These are phyloP conservation scores for Curvularia hawaiiensis DNA, from an alignment of 2,329 filamentous ascomycete genomes.

Conservation along the genomic window DNA sequence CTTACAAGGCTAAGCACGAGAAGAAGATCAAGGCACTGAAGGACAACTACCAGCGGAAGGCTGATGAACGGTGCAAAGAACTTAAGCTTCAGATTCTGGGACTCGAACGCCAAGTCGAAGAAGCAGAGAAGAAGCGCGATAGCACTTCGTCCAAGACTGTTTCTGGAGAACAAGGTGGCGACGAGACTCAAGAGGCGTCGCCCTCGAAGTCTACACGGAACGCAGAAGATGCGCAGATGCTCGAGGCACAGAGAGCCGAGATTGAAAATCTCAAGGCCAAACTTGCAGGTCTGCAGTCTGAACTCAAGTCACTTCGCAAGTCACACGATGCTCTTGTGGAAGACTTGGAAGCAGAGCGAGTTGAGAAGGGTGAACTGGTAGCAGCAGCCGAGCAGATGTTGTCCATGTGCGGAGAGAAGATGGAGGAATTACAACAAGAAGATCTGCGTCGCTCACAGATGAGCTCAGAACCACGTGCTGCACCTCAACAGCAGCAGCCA, in stretches of 20 bases:
- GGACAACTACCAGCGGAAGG: conserved; percentile 79
- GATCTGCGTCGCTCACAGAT: conserved; percentile 60
- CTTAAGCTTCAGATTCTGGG: conserved; percentile 74
- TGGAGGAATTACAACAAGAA: conserved; percentile 46
- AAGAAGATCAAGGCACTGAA: conserved; percentile 91
- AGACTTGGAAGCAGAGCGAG: conserved; percentile 73
- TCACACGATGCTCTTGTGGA: conserved; percentile 70
- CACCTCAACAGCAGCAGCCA: conserved; percentile 17
- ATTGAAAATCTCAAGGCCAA: conserved; percentile 74
- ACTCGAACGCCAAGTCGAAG: conserved; percentile 75
- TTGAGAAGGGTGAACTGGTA: conserved; percentile 85
- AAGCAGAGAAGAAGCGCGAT: conserved; percentile 69
- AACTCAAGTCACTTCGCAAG: conserved; percentile 70
- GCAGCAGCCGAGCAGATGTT: conserved; percentile 85
- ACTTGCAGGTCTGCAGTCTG: conserved; percentile 74
- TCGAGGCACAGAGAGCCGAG: conserved; percentile 69
- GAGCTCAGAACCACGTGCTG: conserved; percentile 23
- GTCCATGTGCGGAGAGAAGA: conserved; percentile 61
- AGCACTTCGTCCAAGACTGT: conserved; percentile 65
- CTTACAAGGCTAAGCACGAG: conserved; percentile 98
- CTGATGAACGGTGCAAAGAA: conserved; percentile 85
- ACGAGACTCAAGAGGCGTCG: conserved; percentile 11
- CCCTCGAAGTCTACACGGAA: conserved; percentile 18
- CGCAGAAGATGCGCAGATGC: conserved; percentile 52
- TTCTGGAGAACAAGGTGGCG: conserved; percentile 26